Evolutionary conservation across 805 yeast genomes (phyloP).

Genomic region (Hanseniaspora jakobsenii): DNA sequence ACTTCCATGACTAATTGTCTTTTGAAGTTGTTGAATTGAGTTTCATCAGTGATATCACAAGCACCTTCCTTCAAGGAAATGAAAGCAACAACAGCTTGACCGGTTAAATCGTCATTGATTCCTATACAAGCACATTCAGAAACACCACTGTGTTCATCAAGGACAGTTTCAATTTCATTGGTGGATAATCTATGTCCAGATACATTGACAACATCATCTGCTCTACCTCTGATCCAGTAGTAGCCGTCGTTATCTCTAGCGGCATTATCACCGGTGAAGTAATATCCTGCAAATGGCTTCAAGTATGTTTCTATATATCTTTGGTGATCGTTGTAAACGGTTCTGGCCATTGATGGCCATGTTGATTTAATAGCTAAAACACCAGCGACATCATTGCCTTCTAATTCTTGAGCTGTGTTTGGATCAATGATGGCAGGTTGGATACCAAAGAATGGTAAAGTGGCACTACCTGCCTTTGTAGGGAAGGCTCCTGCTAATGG

Average conservation of each 20-base stretch:
- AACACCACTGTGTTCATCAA: constrained; percentile 65
- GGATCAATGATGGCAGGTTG: constrained; percentile 89
- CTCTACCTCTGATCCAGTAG: constrained; percentile 97
- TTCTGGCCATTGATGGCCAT: constrained; percentile 99
- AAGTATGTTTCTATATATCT: constrained; percentile 86
- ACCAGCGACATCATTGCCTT: constrained; percentile 89
- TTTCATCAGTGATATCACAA: constrained; percentile 23
- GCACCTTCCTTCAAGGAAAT: constrained; percentile 58
- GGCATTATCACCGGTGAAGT: constrained; percentile 98
- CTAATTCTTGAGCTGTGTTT: constrained; percentile 70
- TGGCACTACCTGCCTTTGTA: constrained; percentile 94
- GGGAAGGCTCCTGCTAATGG: constrained; percentile 92
- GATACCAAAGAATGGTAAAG: constrained; percentile 92
- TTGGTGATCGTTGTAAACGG: constrained; percentile 78
- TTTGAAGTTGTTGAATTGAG: constrained; percentile 44
- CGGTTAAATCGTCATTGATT: constrained; percentile 85
- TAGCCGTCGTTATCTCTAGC: constrained; percentile 94
- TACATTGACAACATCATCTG: constrained; percentile 95
- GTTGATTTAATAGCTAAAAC: constrained; percentile 79
- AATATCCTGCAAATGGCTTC: constrained; percentile 83
- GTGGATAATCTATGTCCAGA: constrained; percentile 97
- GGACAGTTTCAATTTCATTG: constrained; percentile 91
- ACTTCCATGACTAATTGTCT: constrained; percentile 76
- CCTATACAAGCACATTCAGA: constrained; percentile 97
- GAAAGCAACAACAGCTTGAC: constrained; percentile 94